Conservation (phyloP, 2,329 filamentous ascomycete genomes). For the Neonectria hederae region DNA sequence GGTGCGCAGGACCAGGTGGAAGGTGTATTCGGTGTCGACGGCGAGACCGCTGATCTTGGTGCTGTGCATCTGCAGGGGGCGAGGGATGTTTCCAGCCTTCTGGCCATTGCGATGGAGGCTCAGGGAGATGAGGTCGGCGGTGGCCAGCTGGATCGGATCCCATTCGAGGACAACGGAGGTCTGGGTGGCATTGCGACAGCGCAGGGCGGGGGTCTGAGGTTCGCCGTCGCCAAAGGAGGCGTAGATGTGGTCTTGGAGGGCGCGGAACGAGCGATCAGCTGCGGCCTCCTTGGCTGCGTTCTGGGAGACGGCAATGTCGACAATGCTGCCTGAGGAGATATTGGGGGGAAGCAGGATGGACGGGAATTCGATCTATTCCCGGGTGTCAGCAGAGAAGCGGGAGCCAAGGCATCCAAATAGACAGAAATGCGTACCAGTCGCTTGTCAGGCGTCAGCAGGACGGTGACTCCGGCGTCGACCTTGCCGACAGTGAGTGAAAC, state of each 20-base stretch:
- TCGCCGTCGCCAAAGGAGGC: constrained; percentile 83
- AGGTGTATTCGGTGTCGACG: constrained; percentile 96
- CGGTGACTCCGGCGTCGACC: constrained; percentile 97
- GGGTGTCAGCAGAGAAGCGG: constrained; percentile 32
- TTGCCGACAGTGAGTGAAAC: constrained; percentile 99
- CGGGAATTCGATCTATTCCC: constrained; percentile 89
- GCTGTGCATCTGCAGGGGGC: constrained; percentile 85
- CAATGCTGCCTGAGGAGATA: constrained; percentile 95
- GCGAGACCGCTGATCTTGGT: constrained; percentile 97
- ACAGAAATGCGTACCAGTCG: constrained; percentile 74
- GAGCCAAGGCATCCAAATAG: background rate
- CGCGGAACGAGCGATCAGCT: constrained; percentile 78
- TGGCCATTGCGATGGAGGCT: constrained; percentile 95
- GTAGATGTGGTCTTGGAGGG: constrained; percentile 90
- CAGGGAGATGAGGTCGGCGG: constrained; percentile 88
- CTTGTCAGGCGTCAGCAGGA: constrained; percentile 96
- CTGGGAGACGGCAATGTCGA: constrained; percentile 94
- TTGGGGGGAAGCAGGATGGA: constrained; percentile 95
- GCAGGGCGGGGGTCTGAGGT: constrained; percentile 80
- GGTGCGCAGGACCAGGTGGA: constrained; percentile 91
- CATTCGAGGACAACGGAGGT: constrained; percentile 98
- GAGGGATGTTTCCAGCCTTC: constrained; percentile 94
- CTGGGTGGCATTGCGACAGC: constrained; percentile 96
- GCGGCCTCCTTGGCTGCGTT: constrained; percentile 82
- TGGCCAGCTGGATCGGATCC: constrained; percentile 94